Conservation (phyloP, 805 yeast species). For the Ogataea pilisensis region DNA sequence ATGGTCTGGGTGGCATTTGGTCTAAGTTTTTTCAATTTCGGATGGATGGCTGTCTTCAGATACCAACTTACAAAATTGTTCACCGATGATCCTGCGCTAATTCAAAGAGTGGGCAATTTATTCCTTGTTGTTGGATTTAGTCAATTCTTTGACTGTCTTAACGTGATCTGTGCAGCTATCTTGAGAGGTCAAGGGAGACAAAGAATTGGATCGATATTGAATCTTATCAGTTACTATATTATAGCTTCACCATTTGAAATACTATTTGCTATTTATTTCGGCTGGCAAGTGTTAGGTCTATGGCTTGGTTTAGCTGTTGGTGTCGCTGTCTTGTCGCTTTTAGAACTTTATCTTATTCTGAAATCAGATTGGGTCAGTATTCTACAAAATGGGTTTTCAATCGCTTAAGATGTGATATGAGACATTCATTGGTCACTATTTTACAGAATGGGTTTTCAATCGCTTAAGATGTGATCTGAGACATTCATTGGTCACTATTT, state of each 20-base stretch:
- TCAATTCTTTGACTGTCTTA: slow-evolving; percentile 45
- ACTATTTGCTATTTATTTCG: slow-evolving; percentile 38
- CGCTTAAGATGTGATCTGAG: slow-evolving; percentile 2
- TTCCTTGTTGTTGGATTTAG: slow-evolving; percentile 46
- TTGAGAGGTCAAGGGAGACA: slow-evolving; percentile 55
- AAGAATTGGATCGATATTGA: slow-evolving; percentile 45
- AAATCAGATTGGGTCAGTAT: slow-evolving; percentile 52
- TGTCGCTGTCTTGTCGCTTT: slow-evolving; percentile 35
- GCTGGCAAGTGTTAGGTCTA: slow-evolving; percentile 40
- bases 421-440: neutral
- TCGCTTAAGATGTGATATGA: slow-evolving; percentile 4
- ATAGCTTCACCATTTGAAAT: slow-evolving; percentile 48
- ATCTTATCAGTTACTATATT: slow-evolving; percentile 42
- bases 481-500: neutral
- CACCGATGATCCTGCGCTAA: slow-evolving; percentile 36
- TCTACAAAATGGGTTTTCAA: slow-evolving; percentile 30
- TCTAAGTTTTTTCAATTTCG: slow-evolving; percentile 36
- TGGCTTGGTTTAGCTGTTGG: slow-evolving; percentile 47
- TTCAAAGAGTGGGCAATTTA: slow-evolving; percentile 36
- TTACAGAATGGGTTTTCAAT: slow-evolving; percentile 2
- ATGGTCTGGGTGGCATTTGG: slow-evolving; percentile 30
- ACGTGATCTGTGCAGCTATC: slow-evolving; percentile 44
- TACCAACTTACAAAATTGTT: slow-evolving; percentile 37
- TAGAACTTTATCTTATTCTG: slow-evolving; percentile 39
- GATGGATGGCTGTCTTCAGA: slow-evolving; percentile 36